Evolutionary conservation across 441 rosid species (phyloP).

Genomic region (Adansonia gregorii): DNA sequence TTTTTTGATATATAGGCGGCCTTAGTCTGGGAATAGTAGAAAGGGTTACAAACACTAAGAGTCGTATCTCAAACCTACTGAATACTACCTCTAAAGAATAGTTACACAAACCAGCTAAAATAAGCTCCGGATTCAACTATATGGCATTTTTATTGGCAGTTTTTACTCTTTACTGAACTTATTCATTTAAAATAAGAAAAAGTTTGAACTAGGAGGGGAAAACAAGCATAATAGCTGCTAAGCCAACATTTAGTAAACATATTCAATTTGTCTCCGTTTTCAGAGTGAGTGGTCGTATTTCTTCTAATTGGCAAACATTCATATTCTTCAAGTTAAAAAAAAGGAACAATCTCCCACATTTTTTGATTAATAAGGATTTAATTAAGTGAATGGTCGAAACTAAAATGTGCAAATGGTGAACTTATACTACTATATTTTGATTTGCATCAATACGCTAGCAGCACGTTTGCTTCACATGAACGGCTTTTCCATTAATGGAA

Average conservation of each 20-base stretch:
- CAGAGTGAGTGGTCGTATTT: not conserved
- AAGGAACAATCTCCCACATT: not conserved
- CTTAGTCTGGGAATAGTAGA: not conserved
- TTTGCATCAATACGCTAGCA: not conserved
- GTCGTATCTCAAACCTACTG: not conserved
- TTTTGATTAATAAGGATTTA: not conserved
- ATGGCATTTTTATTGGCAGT: not conserved
- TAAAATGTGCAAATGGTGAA: not conserved
- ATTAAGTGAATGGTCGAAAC: not conserved
- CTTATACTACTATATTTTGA: not conserved
- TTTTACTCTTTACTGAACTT: not conserved
- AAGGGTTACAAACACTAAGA: not conserved
- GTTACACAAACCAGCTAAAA: not conserved
- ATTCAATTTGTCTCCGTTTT: not conserved
- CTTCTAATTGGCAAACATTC: not conserved
- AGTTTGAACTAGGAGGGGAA: not conserved
- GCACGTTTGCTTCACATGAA: not conserved
- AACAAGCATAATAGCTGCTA: not conserved
- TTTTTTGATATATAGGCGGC: not conserved
- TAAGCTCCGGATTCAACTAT: not conserved
- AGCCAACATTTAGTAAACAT: not conserved
- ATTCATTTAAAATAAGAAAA: not conserved
- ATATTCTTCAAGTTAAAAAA: not conserved
- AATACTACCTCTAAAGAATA: not conserved
- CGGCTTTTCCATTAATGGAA: not conserved